phyloP scores from a whole-genome alignment of 2,329 filamentous ascomycete genomes.

The Lasiodiplodia gonubiensis region DNA sequence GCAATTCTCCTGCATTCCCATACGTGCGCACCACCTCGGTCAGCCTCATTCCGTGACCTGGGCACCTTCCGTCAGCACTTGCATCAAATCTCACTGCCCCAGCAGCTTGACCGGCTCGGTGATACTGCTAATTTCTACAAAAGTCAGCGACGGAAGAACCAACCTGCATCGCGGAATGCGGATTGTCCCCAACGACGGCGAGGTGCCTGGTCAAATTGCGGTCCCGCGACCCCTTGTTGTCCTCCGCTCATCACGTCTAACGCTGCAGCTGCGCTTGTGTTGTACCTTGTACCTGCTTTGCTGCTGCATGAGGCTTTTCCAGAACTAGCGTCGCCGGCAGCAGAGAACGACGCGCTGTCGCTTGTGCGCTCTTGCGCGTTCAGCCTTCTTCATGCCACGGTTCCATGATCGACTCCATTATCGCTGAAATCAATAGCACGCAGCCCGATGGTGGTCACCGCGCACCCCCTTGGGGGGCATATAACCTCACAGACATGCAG shows the following conservation, averaged over 20 bases:
- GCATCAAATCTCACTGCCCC: slow-evolving; percentile 18
- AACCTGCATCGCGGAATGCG: slow-evolving; percentile 21
- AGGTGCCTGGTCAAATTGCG: slow-evolving; percentile 18
- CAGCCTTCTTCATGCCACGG: slow-evolving; percentile 20
- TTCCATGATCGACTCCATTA: slow-evolving; percentile 15
- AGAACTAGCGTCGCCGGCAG: slow-evolving; percentile 18
- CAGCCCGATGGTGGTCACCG: slow-evolving; percentile 9
- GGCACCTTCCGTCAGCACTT: slow-evolving; percentile 25
- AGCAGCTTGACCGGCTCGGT: slow-evolving; percentile 3
- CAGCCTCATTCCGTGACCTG: slow-evolving; percentile 25
- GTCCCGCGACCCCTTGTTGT: slow-evolving; percentile 9
- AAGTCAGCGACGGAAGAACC: background rate
- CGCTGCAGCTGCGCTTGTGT: slow-evolving; percentile 22
- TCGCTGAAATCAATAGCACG: slow-evolving; percentile 24
- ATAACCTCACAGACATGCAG: slow-evolving; percentile 8
- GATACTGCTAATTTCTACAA: slow-evolving; percentile 13
- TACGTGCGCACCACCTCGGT: slow-evolving; percentile 14
- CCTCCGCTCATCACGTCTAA: slow-evolving; percentile 11
- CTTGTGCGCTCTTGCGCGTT: slow-evolving; percentile 15
- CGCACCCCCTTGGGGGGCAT: slow-evolving; percentile 11
- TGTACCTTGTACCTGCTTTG: slow-evolving; percentile 27
- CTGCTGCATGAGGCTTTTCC: slow-evolving; percentile 19
- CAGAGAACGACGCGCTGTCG: slow-evolving; percentile 9
- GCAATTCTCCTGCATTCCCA: slow-evolving; percentile 26
- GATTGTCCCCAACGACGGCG: slow-evolving; percentile 16